Conservation (phyloP, 371 early-diverging fungal species). For the Mucor irregularis region DNA sequence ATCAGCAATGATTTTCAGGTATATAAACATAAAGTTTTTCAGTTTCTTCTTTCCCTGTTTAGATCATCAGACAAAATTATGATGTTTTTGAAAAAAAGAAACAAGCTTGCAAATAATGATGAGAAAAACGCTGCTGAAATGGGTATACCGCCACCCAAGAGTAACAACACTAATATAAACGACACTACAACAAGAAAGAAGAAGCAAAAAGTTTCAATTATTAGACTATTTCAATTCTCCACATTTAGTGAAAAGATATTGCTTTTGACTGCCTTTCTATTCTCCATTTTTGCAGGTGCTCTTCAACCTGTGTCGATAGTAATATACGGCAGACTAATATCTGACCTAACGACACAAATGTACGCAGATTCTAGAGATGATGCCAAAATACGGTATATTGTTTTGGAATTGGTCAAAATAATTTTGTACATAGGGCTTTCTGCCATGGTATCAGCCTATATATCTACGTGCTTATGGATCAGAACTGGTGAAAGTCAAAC, state of each 20-base stretch:
- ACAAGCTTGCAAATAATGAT: too few relatives aligned
- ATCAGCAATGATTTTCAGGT: too few relatives aligned
- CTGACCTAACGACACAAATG: conserved; percentile 22
- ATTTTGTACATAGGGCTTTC: conserved; percentile 42
- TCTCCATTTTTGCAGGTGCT: conserved; percentile 31
- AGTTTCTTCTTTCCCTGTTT: too few relatives aligned
- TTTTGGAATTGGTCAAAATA: conserved; percentile 23
- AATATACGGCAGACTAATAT: conserved; percentile 43
- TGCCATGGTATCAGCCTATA: conserved; percentile 27
- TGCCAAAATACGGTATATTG: conserved; percentile 1
- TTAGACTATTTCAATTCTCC: conserved; percentile 39
- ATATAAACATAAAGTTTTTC: too few relatives aligned
- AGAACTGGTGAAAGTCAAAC: conserved; percentile 30
- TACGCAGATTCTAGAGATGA: neutral
- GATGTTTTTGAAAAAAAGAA: too few relatives aligned
- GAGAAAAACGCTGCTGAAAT: too few relatives aligned
- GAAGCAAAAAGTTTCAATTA: conserved; percentile 29
- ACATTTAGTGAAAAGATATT: conserved; percentile 21
- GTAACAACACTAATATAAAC: too few relatives aligned
- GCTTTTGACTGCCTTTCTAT: conserved; percentile 21
- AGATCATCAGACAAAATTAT: too few relatives aligned
- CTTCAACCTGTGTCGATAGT: conserved; percentile 39
- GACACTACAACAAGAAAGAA: too few relatives aligned
- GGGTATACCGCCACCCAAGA: too few relatives aligned
- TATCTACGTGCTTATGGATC: conserved; percentile 37